Conservation (phyloP, 2,329 filamentous ascomycete genomes). For the Immersiporthe knoxdaviesiana region DNA sequence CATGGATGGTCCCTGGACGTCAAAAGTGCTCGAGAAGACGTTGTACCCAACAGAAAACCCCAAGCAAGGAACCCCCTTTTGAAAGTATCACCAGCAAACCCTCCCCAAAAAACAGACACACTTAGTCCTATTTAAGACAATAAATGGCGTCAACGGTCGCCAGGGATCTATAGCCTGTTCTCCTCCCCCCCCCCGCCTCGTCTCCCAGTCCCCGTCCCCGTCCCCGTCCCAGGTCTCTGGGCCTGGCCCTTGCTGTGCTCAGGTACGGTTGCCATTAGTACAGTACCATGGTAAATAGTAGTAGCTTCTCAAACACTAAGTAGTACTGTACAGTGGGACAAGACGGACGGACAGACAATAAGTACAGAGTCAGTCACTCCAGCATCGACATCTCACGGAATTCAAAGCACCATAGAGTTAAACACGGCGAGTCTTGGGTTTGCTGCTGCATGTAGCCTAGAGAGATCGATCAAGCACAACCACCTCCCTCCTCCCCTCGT, state of each 20-base stretch:
- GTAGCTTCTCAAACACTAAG: too few species aligned
- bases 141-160: not conserved
- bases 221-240: too few species aligned
- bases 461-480: not conserved
- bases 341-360: too few species aligned
- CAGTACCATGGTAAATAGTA: not conserved
- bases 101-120: too few species aligned
- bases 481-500: too few species aligned
- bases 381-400: not conserved
- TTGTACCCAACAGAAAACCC: too few species aligned
- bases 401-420: not conserved
- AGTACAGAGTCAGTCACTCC: too few species aligned
- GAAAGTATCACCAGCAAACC: too few species aligned
- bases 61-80: not conserved
- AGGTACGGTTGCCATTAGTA: not conserved
- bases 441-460: not conserved
- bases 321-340: too few species aligned
- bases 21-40: not conserved
- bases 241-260: not conserved
- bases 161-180: not conserved
- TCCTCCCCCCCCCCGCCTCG: too few species aligned
- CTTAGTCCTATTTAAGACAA: too few species aligned
- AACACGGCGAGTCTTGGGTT: slow-evolving; percentile 2
- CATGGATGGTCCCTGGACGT: not conserved
- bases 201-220: too few species aligned